Evolutionary conservation across 2,329 filamentous ascomycete genomes (phyloP).

Genomic region (Aspergillus tubingensis): DNA sequence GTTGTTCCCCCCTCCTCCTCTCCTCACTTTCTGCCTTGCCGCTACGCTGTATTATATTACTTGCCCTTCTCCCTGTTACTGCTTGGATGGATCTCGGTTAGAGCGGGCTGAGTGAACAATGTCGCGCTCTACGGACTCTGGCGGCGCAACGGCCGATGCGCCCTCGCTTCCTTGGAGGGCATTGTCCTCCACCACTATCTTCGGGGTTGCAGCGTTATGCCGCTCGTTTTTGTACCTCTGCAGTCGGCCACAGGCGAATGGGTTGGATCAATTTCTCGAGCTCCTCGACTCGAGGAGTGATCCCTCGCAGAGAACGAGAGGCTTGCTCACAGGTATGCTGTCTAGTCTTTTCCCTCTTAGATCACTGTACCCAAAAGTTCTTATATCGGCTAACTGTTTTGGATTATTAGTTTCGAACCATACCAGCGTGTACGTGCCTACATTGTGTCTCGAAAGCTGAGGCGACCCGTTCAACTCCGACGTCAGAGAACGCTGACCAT

Average conservation of each 20-base stretch:
- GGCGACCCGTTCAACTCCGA: constrained; percentile 18
- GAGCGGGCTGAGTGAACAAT: constrained; percentile 19
- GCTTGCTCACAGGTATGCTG: constrained; percentile 75
- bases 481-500: constrained; percentile 30
- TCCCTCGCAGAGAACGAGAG: constrained; percentile 66
- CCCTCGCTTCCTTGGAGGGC: constrained; percentile 63
- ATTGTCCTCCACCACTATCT: constrained; percentile 73
- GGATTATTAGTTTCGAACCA: constrained; percentile 73
- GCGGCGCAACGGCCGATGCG: constrained; percentile 43
- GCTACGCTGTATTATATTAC: neutral
- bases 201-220: constrained; percentile 68
- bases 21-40: neutral
- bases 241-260: constrained; percentile 74
- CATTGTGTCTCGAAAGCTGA: constrained; percentile 19
- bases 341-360: neutral
- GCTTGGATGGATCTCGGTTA: constrained; percentile 28
- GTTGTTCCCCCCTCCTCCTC: constrained; percentile 3
- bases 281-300: constrained; percentile 74
- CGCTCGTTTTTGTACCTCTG: constrained; percentile 73
- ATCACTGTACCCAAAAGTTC: too few relatives aligned
- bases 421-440: constrained; percentile 75
- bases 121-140: constrained; percentile 38
- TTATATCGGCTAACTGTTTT: neutral
- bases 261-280: constrained; percentile 72
- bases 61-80: constrained; percentile 19